Percentiles rank a stretch among this genome's conserved stretches.
Conservation (phyloP, 345 rosid species). For the Syzygium oleosum region DNA sequence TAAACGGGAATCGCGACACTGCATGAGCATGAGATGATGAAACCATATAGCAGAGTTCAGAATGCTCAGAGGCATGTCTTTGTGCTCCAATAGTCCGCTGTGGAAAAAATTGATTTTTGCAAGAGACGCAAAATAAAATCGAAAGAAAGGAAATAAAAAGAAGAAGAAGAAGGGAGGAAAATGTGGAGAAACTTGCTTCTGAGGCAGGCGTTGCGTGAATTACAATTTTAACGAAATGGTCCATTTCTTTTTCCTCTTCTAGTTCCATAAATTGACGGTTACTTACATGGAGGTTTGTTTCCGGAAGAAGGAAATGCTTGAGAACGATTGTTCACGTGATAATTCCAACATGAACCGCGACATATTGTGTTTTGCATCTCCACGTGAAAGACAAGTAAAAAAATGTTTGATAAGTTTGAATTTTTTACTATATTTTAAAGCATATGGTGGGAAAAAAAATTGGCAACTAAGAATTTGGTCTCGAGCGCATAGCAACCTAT, state of each 20-base stretch:
- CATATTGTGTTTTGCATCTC: background rate
- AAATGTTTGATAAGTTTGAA: background rate
- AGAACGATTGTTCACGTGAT: background rate
- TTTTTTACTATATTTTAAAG: background rate
- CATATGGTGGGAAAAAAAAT: background rate
- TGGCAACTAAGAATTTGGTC: background rate
- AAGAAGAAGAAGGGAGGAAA: background rate
- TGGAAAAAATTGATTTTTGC: background rate
- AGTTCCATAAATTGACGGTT: background rate
- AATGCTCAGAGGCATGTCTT: background rate
- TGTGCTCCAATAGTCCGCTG: background rate
- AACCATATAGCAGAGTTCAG: background rate
- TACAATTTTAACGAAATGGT: background rate
- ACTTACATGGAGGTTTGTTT: background rate
- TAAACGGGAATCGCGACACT: background rate
- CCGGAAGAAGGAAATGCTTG: background rate
- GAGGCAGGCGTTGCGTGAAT: background rate
- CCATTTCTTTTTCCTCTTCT: background rate
- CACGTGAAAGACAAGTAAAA: background rate
- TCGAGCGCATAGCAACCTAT: background rate
- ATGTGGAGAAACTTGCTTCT: background rate
- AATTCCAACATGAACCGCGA: background rate
- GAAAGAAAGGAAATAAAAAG: background rate
- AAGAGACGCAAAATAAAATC: background rate
- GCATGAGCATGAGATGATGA: background rate